Evolutionary conservation across 768 basidiomycete genomes (phyloP), one percentile per base, ranked within the genome.

Genomic region (Gymnopilus junonius): DNA sequence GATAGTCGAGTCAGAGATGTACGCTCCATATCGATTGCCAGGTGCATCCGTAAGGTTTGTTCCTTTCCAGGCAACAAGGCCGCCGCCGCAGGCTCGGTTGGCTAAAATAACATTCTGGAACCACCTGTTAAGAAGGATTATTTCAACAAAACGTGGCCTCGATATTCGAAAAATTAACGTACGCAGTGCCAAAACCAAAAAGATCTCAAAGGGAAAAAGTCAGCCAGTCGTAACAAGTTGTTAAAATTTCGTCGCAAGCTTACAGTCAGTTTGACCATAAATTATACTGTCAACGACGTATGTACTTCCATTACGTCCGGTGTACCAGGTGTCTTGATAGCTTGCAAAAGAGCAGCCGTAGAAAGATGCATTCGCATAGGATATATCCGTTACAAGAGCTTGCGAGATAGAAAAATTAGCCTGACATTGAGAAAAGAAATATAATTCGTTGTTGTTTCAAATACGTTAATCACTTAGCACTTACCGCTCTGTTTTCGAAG

Each of bases 261-360:
- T 63, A 87, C 87, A 90, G 66, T 91, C 89, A 0, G 85, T 87
- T 67, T 85, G 78, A 4, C 89, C 89, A 59, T 80, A 87, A 25
- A 91, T 80, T 15, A 85, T 82, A 61, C 87, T 87, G 55, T 88
- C 88, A 5, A 83, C 79, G 11, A 84, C 85, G 70, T 86, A 88
- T 0, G 86, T 87, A 70, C 81, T 85, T 4, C 78, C 84, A 53
- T 82, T 87, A 2, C 79, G 74, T 0, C 89, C 89, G 0, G 86
- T 85, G 67, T 86, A 88, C 83, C 86, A 87, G 0, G 89, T 89
- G 67, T 88, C 87, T 69, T 89, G 87, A 64, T 79, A 88, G 67
- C 85, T 86, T 0, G 84, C 79, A 65, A 87, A 87, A 1, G 83
- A 77, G 65, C 85, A 87, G 0, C 84, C 85, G 65, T 87, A 89